Conservation (phyloP, 2,329 filamentous ascomycete genomes). For the Daldinia eschscholtzii region DNA sequence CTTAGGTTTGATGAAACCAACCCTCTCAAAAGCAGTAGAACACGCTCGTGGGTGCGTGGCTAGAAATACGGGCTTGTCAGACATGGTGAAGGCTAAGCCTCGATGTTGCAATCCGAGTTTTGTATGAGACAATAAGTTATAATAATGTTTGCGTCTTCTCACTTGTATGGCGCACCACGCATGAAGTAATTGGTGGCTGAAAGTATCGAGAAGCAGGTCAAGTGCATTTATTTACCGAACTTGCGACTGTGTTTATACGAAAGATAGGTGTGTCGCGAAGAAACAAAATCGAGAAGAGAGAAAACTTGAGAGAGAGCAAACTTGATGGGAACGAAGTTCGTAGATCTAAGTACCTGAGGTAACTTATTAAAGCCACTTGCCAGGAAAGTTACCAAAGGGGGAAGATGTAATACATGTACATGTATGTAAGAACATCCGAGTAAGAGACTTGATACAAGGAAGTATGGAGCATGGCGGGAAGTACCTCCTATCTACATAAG, state of each 20-base stretch:
- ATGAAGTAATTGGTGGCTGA: conserved; percentile 49
- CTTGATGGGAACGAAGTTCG: conserved; percentile 20
- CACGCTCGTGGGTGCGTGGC: conserved; percentile 94
- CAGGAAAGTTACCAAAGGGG: conserved; percentile 7
- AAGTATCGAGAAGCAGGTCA: conserved; percentile 41
- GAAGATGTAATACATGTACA: conserved; percentile 7
- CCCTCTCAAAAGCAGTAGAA: conserved; percentile 96
- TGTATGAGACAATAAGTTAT: conserved; percentile 36
- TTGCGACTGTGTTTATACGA: conserved; percentile 19
- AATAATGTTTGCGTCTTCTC: conserved; percentile 20
- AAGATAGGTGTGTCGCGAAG: conserved; percentile 10
- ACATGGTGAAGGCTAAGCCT: conserved; percentile 65
- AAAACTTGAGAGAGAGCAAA: conserved; percentile 30
- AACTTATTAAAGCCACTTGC: conserved; percentile 7
- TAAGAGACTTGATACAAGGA: conserved; percentile 1
- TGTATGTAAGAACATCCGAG: conserved; percentile 9
- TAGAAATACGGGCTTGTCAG: conserved; percentile 86
- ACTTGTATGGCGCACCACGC: conserved; percentile 49
- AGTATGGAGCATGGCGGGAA: background rate
- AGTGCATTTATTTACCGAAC: conserved; percentile 43
- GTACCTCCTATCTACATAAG: background rate
- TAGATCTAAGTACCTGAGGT: conserved; percentile 23
- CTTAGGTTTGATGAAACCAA: conserved; percentile 58
- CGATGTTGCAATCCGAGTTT: conserved; percentile 47
- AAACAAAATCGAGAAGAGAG: conserved; percentile 17